Evolutionary conservation across 768 basidiomycete genomes (phyloP), one percentile per base, ranked within the genome.

Genomic region (Rhizopogon vesiculosus): DNA sequence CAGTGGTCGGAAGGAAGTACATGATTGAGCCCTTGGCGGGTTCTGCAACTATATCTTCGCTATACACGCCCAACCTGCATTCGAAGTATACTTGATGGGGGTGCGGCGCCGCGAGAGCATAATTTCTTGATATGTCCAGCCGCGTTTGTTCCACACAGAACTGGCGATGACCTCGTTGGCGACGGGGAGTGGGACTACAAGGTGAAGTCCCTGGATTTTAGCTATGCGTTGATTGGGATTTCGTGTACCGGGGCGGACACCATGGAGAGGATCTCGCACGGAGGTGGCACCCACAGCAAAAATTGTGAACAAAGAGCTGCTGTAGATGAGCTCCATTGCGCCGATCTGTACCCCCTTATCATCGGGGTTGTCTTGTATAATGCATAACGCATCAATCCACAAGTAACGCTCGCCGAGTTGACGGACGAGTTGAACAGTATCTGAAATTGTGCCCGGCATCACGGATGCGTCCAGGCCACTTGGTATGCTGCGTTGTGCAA

Each of bases 61-160:
- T 60, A 61, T 61, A 65, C 2, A 57, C 22, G 13, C 59, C 61
- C 31, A 22, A 13, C 19, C 28, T 43, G 42, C 64, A 65, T n/a
- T 59, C 55, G 43, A 61, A 65, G 33, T 65, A 65, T 2, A 61
- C 10, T 38, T 65, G 59, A 13, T 65, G 42, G 9, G 56, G 15
- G 61, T 15, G 0, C 64, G 61, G 3, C 64, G 61, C 9, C 54
- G 57, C 15, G 64, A 65, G 18, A 65, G 57, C 3, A 59, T 1
- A 0, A n/a, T 25, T 19, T 65, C 64, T 38, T 65, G 64, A 33
- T 56, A 63, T 2, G 64, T 65, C 64, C 64, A 65, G 7, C 59
- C 64, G 10, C 64, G 55, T 18, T 53, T 58, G 18, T 52, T 31
- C 64, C 64, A 65, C 6, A 35, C 28, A 6, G 61, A 56, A 5